Percentiles rank a stretch among this genome's conserved stretches.
These are phyloP conservation scores for Cydonia oblonga DNA, from an alignment of 331 rosid species.

Conservation along the genomic window DNA sequence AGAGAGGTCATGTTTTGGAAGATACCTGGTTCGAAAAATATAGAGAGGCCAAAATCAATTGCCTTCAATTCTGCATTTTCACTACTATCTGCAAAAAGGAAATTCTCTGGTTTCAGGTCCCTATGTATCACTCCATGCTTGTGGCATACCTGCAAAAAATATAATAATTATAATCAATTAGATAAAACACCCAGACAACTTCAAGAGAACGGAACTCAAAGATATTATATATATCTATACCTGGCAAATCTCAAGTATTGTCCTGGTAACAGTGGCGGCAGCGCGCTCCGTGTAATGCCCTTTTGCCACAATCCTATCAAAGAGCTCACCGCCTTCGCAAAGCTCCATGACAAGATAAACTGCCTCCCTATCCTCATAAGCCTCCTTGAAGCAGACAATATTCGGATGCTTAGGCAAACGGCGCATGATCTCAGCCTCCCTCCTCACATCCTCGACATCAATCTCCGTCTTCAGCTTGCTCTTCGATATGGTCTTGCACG, in stretches of 20 bases:
- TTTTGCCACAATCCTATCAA: conserved; percentile 66
- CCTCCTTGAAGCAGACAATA: conserved; percentile 60
- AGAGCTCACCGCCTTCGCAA: conserved; percentile 87
- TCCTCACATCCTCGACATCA: conserved; percentile 69
- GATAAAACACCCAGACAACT: neutral
- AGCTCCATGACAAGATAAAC: conserved; percentile 92
- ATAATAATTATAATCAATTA: neutral
- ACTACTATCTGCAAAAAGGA: conserved; percentile 55
- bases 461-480: conserved; percentile 66
- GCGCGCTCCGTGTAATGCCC: conserved; percentile 95
- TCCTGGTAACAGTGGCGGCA: conserved; percentile 61
- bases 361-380: conserved; percentile 71
- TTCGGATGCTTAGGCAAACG: conserved; percentile 68
- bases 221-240: conserved; percentile 6
- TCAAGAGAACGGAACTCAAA: too few species aligned
- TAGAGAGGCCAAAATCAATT: conserved; percentile 85
- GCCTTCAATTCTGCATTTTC: conserved; percentile 61
- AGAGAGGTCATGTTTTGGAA: neutral
- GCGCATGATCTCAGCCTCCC: conserved; percentile 82
- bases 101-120: conserved; percentile 89
- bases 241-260: conserved; percentile 83
- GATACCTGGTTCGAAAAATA: conserved; percentile 55
- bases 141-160: conserved; percentile 53
- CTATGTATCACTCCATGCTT: conserved; percentile 80
- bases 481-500: conserved; percentile 78